These are phyloP conservation scores for Diaporthe velutina DNA, from an alignment of 2,329 filamentous ascomycete genomes.

Conservation along the genomic window DNA sequence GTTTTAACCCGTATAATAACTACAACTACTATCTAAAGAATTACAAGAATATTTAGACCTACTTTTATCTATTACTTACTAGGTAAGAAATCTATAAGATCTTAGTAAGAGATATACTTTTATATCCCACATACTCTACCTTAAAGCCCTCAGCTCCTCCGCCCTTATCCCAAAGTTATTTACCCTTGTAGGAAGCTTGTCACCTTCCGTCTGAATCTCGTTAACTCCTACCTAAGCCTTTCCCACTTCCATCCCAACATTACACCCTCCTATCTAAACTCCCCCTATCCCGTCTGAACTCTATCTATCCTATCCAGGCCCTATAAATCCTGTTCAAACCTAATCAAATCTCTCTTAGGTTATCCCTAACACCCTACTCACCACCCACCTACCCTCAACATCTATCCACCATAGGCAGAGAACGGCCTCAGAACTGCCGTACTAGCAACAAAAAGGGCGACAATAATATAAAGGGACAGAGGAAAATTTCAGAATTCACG, in stretches of 20 bases:
- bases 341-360: background rate
- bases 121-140: background rate
- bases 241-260: background rate
- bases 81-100: background rate
- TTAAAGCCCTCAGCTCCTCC: background rate
- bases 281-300: too few species aligned
- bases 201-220: background rate
- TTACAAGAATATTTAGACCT: too few species aligned
- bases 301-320: background rate
- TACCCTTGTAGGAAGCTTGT: background rate
- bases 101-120: background rate
- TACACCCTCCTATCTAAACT: background rate
- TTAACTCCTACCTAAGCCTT: background rate
- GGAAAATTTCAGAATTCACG: background rate
- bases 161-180: too few species aligned
- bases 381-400: background rate
- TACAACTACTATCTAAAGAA: background rate
- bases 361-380: background rate
- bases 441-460: background rate
- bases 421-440: background rate
- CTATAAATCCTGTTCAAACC: background rate
- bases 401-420: background rate
- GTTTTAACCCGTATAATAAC: background rate
- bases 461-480: background rate
- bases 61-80: background rate